Evolutionary conservation across 1,284 basidiomycete species (phyloP).

Genomic region (Cutaneotrichosporon sp.): DNA sequence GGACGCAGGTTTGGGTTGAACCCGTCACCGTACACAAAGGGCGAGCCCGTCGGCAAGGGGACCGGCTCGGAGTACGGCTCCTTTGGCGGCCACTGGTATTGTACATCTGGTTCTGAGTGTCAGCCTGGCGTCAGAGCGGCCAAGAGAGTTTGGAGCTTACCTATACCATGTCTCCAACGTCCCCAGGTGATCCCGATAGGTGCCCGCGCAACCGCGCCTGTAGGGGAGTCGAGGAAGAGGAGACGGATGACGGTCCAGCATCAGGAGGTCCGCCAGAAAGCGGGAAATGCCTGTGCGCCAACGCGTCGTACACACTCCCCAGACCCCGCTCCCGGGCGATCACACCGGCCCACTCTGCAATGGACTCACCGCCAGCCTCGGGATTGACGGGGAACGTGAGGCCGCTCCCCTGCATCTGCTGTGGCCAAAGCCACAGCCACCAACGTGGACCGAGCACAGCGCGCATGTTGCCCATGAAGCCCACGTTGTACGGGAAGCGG

Average conservation of each 20-base stretch:
- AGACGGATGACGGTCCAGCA: constrained; percentile 2
- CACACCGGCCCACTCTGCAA: constrained; percentile 43
- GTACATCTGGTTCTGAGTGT: constrained; percentile 46
- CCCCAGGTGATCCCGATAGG: background rate
- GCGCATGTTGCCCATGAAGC: constrained; percentile 63
- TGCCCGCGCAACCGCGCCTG: constrained; percentile 19
- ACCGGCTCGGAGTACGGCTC: constrained; percentile 47
- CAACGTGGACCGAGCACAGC: constrained; percentile 71
- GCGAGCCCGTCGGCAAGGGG: constrained; percentile 52
- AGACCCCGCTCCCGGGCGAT: constrained; percentile 23
- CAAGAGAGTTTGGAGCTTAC: constrained; percentile 3
- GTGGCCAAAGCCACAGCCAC: constrained; percentile 71
- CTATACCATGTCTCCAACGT: constrained; percentile 14
- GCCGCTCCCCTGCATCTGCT: constrained; percentile 62
- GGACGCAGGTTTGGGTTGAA: constrained; percentile 68
- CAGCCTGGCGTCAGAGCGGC: constrained; percentile 4
- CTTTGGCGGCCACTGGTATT: constrained; percentile 54
- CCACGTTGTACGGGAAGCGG: constrained; percentile 92
- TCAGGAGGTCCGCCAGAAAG: constrained; percentile 1
- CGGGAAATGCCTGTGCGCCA: background rate
- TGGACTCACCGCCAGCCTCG: constrained; percentile 69
- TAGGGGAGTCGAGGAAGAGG: constrained; percentile 1
- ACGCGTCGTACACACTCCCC: background rate
- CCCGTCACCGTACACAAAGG: constrained; percentile 75
- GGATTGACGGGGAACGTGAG: constrained; percentile 67